These are phyloP conservation scores for Ophiostoma perfectum DNA, from an alignment of 2,329 filamentous ascomycete species.

Conservation along the genomic window DNA sequence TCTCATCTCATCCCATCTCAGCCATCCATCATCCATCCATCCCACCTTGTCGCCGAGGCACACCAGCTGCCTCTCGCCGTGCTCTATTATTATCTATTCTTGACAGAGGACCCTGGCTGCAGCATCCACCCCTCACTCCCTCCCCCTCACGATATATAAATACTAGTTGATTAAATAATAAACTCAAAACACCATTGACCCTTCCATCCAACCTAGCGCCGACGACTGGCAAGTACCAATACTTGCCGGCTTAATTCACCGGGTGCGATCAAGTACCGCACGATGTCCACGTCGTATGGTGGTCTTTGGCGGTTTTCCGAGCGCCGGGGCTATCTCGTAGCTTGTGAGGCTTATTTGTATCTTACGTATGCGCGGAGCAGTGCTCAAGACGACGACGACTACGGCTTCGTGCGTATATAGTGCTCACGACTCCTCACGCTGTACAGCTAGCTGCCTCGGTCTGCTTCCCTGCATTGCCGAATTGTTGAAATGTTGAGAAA, in stretches of 20 bases:
- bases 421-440: no score
- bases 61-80: not conserved
- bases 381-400: no score
- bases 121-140: not conserved
- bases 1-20: not conserved
- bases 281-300: not conserved
- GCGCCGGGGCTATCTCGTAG: no score
- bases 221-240: not conserved
- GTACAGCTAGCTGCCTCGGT: not conserved
- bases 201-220: not conserved
- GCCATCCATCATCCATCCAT: not conserved
- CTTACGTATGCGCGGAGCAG: no score
- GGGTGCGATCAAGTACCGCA: not conserved
- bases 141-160: not conserved
- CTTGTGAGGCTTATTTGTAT: no score
- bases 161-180: not conserved
- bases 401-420: no score
- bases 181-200: not conserved
- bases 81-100: not conserved
- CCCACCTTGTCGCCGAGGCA: not conserved
- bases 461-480: not conserved
- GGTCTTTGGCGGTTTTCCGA: not conserved
- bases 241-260: not conserved
- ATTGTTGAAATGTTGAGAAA: not conserved
- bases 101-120: not conserved